Percentiles rank a stretch among this genome's conserved stretches.
Conservation (phyloP, 495 filamentous ascomycete genomes). For the Jackrogersella minutella region DNA sequence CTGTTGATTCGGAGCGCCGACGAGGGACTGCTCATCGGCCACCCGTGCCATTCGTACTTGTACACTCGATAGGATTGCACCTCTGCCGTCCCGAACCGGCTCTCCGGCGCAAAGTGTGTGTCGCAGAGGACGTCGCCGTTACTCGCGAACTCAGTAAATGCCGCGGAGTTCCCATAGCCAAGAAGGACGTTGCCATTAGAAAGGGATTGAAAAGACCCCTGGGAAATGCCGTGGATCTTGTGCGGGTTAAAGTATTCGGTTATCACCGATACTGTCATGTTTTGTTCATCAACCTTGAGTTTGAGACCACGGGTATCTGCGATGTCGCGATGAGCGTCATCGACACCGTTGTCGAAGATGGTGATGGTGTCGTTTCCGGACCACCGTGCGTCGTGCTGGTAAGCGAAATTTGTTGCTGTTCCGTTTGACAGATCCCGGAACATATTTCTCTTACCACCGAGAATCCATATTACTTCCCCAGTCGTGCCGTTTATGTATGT, state of each 20-base stretch:
- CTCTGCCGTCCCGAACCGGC: conserved; percentile 27
- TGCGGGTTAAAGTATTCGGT: conserved; percentile 48
- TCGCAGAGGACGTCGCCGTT: conserved; percentile 62
- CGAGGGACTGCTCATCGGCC: conserved; percentile 29
- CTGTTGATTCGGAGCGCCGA: conserved; percentile 24
- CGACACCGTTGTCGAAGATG: conserved; percentile 48
- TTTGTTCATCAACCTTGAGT: conserved; percentile 52
- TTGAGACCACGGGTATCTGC: conserved; percentile 57
- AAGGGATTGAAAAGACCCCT: conserved; percentile 67
- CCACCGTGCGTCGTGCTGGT: conserved; percentile 70
- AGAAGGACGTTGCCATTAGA: conserved; percentile 64
- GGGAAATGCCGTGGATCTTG: conserved; percentile 62
- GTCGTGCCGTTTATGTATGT: conserved; percentile 67
- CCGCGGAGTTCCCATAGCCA: conserved; percentile 66
- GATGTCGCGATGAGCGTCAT: conserved; percentile 48
- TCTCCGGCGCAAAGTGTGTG: conserved; percentile 39
- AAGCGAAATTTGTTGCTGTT: conserved; percentile 57
- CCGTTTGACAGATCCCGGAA: conserved; percentile 47
- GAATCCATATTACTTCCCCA: conserved; percentile 64
- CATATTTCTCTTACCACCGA: conserved; percentile 60
- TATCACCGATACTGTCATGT: conserved; percentile 53
- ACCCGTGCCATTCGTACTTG: conserved; percentile 44
- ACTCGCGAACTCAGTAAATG: conserved; percentile 64
- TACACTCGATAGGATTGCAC: conserved; percentile 45
- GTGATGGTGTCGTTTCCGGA: conserved; percentile 51